Base-by-base conservation (phyloP, 2,329 filamentous ascomycete genomes). In the Stagonosporopsis vannaccii region DNA sequence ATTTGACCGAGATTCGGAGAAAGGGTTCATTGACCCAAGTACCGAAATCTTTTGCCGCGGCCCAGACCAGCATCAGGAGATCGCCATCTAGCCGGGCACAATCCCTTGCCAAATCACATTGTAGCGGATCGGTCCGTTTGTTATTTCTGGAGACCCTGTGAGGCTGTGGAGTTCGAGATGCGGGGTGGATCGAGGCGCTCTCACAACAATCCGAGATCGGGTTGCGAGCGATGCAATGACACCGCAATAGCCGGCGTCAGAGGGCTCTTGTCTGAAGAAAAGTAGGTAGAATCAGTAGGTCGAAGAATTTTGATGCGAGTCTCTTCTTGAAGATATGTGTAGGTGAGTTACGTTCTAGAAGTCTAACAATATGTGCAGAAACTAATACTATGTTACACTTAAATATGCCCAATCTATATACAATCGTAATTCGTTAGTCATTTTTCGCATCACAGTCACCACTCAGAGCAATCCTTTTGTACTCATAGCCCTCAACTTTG, bases 401-500 rank as follows among this genome's bases (percentile, higher is more conserved):
- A 26, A 39, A 15, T 30, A n/a, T 4, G 30, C 13, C 3, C 4
- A n/a, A 7, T 37, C 32, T 44, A 20, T 17, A 26, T 11, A 19
- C 13, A 32, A 1, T 20, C 35, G 19, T 37, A 6, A 41, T 3
- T 36, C 36, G 9, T 25, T 12, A 45, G 9, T 28, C 39, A 13
- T 40, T 12, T 4, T 22, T 33, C 12, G 1, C 8, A 11, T 25
- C 6, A 3, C 6, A 32, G 3, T 23, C 3, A 1, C 7, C 15
- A 41, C 20, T 22, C 44, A 63, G 26, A 52, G 25, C 19, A 61
- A 44, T 4, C 62, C 67, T 7, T 54, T 60, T 35, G 59, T 63
- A 47, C 62, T 68, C 62, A 66, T 63, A 4, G 51, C 54, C 50
- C 67, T 58, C 43, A 79, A 55, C 35, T 56, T 68, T 42, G 73